Evolutionary conservation across 2,329 filamentous ascomycete species (phyloP), one percentile per base, ranked within the genome.

Genomic region (Stylonectria norvegica): DNA sequence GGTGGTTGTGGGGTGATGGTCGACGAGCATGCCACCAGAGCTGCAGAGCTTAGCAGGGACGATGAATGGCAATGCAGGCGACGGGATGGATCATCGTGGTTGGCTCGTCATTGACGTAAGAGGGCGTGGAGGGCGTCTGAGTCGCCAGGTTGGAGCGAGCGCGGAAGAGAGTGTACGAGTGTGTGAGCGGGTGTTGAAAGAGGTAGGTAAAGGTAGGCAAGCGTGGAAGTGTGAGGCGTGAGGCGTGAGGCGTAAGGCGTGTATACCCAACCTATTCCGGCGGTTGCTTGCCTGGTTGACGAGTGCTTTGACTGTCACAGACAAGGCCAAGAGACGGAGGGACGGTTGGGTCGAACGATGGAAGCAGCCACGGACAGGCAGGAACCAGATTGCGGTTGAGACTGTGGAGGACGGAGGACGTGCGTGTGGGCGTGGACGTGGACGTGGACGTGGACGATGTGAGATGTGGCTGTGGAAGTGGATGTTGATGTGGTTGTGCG

Each of bases 51-150:
- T 54, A 51, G 51, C 55, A 55, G 46, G 52, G 53, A 53, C 50
- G 51, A 50, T 53, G 48, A 50, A 49, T 56, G 54, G 45, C 43
- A 49, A 53, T 51, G 52, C 36, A 48, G 48, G 43, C 53, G 47
- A 52, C 52, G 45, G 45, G 43, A 48, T 49, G 42, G 56, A 50
- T 64, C 64, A 67, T 67, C 37, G 58, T 64, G 57, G 58, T 59
- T 59, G 57, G 55, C 46, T 57, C 49, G 55, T 58, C 58, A 61
- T 61, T 45, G 54, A 57, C 45, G 52, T 49, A 51, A 39, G 47
- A 42, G 40, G 42, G 43, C 42, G 46, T 49, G 48, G 48, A 25
- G 7, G 8, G 7, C 22, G 12, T 8, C 15, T 7, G 28, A 32
- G 17, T 28, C 27, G 36, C 23, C 30, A 17, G 20, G 37, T 38